These are phyloP conservation scores for Aspergillus chevalieri DNA, from an alignment of 2,329 filamentous ascomycete species.

Conservation along the genomic window DNA sequence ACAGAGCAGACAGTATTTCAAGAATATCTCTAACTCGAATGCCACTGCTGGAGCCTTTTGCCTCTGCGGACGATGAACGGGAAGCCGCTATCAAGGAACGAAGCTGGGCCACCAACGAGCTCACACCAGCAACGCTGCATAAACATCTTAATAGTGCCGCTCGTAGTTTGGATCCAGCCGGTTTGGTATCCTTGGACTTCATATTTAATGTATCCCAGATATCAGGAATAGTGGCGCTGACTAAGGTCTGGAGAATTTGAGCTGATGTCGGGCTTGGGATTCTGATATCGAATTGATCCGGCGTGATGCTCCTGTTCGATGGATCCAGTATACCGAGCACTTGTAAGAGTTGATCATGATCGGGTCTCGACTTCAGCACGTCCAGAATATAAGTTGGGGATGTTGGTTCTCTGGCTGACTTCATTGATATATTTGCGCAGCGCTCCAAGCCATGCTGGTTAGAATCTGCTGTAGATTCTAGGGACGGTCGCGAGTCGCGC, in stretches of 20 bases:
- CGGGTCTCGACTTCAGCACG: conserved; percentile 36
- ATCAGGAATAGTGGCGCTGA: conserved; percentile 69
- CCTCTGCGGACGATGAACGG: conserved; percentile 18
- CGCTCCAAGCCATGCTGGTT: conserved; percentile 3
- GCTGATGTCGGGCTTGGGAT: conserved; percentile 62
- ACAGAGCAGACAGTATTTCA: conserved; percentile 30
- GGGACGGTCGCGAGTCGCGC: conserved; percentile 12
- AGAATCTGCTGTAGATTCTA: conserved; percentile 11
- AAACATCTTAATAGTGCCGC: conserved; percentile 58
- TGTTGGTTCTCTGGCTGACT: conserved; percentile 13
- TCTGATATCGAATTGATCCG: conserved; percentile 50
- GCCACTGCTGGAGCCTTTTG: conserved; percentile 29
- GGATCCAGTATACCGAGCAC: conserved; percentile 33
- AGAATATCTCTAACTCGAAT: conserved; percentile 30
- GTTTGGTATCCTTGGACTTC: conserved; percentile 9
- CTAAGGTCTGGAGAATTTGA: conserved; percentile 68
- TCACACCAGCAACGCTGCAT: conserved; percentile 68
- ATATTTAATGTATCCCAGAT: conserved; percentile 65
- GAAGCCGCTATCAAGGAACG: conserved; percentile 48
- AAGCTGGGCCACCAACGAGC: conserved; percentile 66
- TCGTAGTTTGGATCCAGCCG: conserved; percentile 20
- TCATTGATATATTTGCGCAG: conserved; percentile 8
- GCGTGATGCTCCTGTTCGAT: conserved; percentile 14
- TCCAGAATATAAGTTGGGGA: conserved; percentile 30
- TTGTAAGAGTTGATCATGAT: conserved; percentile 24